Base-by-base conservation (phyloP, 2,329 filamentous ascomycete species). In the Zymoseptoria brevis region DNA sequence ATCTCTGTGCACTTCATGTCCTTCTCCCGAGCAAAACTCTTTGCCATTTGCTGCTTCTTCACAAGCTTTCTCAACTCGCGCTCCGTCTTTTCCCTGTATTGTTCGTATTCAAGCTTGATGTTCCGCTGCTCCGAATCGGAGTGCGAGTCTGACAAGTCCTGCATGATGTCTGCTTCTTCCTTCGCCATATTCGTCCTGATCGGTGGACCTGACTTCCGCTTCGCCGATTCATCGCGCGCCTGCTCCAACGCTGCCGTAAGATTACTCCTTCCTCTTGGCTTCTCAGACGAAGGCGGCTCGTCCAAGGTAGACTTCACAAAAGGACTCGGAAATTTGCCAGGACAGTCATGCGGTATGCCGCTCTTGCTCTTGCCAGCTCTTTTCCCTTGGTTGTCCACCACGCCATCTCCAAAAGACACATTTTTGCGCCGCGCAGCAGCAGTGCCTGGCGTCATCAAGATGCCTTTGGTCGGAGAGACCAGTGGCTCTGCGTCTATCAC, bases 121-220 rank as follows among this genome's bases (percentile, higher is more conserved):
- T 92, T 92, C 89, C 89, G 93, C 73, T 88, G 91, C 67, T 82
- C 88, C 3, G 88, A 90, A 60, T 87, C 82, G 1, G 88, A 90
- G 63, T 85, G 83, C 6, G 89, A 88, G 67, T 89, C 85, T 62
- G 87, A 87, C 54, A 90, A 75, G 67, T 91, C 88, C 53, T 86
- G 75, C 0, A 87, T 90, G 58, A 85, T 75, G 66, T 90, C 87
- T 57, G 81, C 78, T 55, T 83, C 81, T 65, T 77, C 76, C 55
- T 73, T 74, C 19, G 72, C 22, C 50, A 54, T 71, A 19, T 61
- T 60, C 35, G 35, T 45, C 16, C 35, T 45, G 35, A 45, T 45
- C 6, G 11, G 5, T 45, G 35, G 51, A 26, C 52, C 62, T 26
- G 62, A 49, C 50, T 66, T 70, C n/a, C 62, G 64, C 57, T 66